Conservation (phyloP, 139 green algal genomes). For the Chlamydomonas schloesseri region DNA sequence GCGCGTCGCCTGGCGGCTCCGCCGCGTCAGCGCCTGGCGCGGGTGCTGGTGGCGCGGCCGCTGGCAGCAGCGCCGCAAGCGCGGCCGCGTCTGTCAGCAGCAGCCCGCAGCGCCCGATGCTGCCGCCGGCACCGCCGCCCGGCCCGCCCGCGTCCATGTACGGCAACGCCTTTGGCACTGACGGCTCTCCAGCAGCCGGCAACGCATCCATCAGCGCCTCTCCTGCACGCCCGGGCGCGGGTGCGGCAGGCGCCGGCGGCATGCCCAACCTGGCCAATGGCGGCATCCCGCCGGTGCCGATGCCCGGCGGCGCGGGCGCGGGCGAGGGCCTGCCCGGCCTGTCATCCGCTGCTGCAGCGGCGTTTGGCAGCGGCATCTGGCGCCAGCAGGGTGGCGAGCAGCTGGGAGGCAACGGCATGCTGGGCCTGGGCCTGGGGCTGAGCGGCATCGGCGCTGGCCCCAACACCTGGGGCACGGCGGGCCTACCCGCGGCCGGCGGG, state of each 20-base stretch:
- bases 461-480: conserved; percentile 32
- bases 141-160: conserved; percentile 4
- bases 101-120: conserved; percentile 23
- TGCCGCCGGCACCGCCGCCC: conserved; percentile 2
- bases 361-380: conserved; percentile 39
- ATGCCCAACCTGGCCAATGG: background rate
- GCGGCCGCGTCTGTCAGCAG: background rate
- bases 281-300: too few relatives aligned
- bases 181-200: background rate
- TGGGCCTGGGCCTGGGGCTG: conserved; percentile 33
- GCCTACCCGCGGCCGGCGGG: background rate
- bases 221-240: background rate
- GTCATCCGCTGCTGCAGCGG: background rate
- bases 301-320: background rate
- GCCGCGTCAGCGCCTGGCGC: background rate
- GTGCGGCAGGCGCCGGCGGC: background rate
- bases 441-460: conserved; percentile 15
- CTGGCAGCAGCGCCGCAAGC: background rate
- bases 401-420: conserved; percentile 7
- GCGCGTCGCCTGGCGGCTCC: background rate
- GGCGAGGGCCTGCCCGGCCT: background rate
- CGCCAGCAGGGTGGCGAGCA: conserved; percentile 16
- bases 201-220: background rate
- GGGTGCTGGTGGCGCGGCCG: background rate
- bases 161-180: conserved; percentile 15